Conservation (phyloP, 257 asterid genomes). For the Solanum gandarillasii region DNA sequence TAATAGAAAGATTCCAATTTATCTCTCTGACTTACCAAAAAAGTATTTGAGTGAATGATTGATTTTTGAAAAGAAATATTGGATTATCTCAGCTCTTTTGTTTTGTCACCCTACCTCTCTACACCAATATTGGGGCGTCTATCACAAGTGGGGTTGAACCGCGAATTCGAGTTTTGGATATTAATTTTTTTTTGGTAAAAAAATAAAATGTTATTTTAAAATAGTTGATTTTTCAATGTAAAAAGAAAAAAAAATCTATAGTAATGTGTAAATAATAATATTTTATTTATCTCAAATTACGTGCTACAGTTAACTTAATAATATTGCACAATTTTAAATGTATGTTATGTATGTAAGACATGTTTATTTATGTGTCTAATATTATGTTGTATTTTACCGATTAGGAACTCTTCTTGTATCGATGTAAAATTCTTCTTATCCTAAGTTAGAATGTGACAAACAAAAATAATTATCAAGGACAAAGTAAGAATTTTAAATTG, state of each 20-base stretch:
- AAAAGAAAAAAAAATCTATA: too few relatives aligned
- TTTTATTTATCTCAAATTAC: too few relatives aligned
- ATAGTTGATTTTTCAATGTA: too few relatives aligned
- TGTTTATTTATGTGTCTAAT: background rate
- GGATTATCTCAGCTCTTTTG: background rate
- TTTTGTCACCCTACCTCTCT: background rate
- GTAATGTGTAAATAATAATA: too few relatives aligned
- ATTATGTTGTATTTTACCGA: background rate
- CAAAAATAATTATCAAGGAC: fast-evolving
- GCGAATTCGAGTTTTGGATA: too few relatives aligned
- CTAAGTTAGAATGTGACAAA: background rate
- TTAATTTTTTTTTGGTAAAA: too few relatives aligned
- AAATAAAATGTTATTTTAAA: too few relatives aligned
- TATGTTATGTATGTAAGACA: too few relatives aligned
- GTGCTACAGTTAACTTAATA: fast-evolving
- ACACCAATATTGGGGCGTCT: background rate
- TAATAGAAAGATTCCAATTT: background rate
- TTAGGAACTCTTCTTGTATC: background rate
- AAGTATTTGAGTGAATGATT: conserved; percentile 2
- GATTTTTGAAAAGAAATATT: background rate
- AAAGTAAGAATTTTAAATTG: background rate
- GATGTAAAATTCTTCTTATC: too few relatives aligned
- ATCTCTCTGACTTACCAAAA: conserved; percentile 8
- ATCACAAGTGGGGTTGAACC: background rate
- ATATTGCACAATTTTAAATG: fast-evolving